Conservation (phyloP, 768 basidiomycete species). For the Serendipita indica region DNA sequence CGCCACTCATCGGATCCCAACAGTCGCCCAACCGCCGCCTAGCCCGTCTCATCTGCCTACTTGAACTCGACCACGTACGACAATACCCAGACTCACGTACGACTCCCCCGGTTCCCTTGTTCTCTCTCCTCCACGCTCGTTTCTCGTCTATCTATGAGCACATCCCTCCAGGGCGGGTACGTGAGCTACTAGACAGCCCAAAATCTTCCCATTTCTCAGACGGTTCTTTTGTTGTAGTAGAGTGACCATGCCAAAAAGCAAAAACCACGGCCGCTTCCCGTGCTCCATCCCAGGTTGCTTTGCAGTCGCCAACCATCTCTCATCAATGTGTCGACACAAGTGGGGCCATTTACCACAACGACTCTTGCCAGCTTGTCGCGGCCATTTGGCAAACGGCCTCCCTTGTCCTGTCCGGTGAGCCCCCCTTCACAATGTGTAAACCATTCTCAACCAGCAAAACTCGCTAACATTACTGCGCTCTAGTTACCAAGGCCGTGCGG, state of each 20-base stretch:
- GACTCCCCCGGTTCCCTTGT: not conserved
- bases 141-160: no score
- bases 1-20: no score
- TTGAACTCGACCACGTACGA: no score
- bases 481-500: constrained; percentile 1
- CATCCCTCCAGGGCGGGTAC: no score
- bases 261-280: constrained; percentile 4
- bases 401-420: constrained; percentile 5
- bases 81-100: no score
- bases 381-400: not conserved
- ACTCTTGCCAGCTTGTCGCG: not conserved
- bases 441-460: not conserved
- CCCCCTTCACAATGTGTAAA: not conserved
- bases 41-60: no score
- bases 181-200: no score
- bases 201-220: not conserved
- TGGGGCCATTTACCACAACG: constrained; percentile 7
- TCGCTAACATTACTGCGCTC: not conserved
- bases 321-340: constrained; percentile 5
- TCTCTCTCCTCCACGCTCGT: not conserved
- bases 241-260: constrained; percentile 2
- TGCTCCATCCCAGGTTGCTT: constrained; percentile 7
- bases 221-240: not conserved
- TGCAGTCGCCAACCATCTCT: constrained; percentile 3
- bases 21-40: no score